Evolutionary conservation across 106 monocot genomes (phyloP).

Genomic region (Acorus gramineus): DNA sequence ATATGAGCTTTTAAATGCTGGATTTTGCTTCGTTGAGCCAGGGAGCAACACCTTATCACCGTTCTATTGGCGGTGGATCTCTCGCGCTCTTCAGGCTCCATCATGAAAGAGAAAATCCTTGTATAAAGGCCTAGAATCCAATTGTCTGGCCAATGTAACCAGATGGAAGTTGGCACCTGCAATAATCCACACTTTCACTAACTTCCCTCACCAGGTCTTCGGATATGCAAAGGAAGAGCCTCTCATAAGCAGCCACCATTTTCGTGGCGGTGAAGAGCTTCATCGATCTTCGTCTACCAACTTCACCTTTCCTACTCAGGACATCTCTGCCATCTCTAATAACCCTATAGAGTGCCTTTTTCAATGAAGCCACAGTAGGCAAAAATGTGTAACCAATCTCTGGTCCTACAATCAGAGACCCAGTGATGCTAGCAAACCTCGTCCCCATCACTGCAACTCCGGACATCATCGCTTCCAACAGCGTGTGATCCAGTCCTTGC

Average conservation of each 20-base stretch:
- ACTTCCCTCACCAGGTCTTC: background rate
- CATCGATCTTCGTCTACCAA: constrained; percentile 1
- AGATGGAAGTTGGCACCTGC: background rate
- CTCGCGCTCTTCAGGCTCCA: too few species aligned
- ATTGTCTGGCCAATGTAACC: background rate
- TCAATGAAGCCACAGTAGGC: background rate
- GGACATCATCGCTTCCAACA: constrained; percentile 5
- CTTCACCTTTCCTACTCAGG: background rate
- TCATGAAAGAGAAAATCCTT: too few species aligned
- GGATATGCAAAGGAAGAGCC: constrained; percentile 9
- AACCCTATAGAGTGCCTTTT: constrained; percentile 3
- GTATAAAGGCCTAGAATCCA: too few species aligned
- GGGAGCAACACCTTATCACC: too few species aligned
- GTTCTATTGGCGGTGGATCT: too few species aligned
- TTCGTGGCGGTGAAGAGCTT: constrained; percentile 9
- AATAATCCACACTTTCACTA: background rate
- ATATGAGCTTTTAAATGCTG: too few species aligned
- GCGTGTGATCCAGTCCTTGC: constrained; percentile 6
- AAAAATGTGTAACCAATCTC: constrained; percentile 5
- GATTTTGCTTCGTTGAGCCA: too few species aligned
- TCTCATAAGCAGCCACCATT: constrained; percentile 9
- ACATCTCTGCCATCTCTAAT: constrained; percentile 4
- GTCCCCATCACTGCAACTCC: constrained; percentile 1
- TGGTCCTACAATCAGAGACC: constrained; percentile 2
- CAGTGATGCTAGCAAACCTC: constrained; percentile 5